Conservation (phyloP, 106 monocot species). For the Chionographis japonica region DNA sequence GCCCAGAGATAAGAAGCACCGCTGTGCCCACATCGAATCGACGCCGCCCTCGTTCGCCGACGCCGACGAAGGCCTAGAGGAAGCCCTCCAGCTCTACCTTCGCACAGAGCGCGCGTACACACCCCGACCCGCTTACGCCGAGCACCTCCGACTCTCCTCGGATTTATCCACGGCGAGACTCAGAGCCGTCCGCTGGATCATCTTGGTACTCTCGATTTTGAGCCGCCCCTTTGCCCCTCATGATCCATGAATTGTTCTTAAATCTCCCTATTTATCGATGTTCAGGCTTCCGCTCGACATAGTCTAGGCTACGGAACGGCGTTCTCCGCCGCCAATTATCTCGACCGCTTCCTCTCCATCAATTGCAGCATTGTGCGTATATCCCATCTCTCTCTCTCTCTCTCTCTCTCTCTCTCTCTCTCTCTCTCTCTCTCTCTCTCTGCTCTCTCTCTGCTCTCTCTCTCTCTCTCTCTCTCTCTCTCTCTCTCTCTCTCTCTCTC, state of each 20-base stretch:
- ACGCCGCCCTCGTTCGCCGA: background rate
- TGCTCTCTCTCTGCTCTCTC: background rate
- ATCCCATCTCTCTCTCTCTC: background rate
- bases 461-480: background rate
- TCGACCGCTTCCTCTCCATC: constrained; percentile 69
- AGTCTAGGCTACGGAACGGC: constrained; percentile 26
- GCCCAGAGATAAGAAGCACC: background rate
- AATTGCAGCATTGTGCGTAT: constrained; percentile 28
- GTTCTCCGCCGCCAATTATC: constrained; percentile 58
- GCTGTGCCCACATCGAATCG: background rate
- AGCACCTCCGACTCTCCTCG: constrained; percentile 2
- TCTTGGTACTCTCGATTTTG: constrained; percentile 28
- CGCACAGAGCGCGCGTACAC: constrained; percentile 15
- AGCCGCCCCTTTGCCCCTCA: background rate
- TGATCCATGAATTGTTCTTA: background rate
- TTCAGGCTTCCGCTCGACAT: constrained; percentile 34
- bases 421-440: background rate
- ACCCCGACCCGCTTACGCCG: constrained; percentile 14
- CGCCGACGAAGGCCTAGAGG: constrained; percentile 2
- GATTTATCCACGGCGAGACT: constrained; percentile 24
- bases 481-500: background rate
- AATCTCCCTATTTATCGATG: background rate
- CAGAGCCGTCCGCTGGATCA: constrained; percentile 44
- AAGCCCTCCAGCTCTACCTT: constrained; percentile 14
- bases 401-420: background rate